Percentiles rank a stretch among this genome's conserved stretches.
phyloP scores from a whole-genome alignment of 805 yeast genomes.

The Starmera dryadoides region DNA sequence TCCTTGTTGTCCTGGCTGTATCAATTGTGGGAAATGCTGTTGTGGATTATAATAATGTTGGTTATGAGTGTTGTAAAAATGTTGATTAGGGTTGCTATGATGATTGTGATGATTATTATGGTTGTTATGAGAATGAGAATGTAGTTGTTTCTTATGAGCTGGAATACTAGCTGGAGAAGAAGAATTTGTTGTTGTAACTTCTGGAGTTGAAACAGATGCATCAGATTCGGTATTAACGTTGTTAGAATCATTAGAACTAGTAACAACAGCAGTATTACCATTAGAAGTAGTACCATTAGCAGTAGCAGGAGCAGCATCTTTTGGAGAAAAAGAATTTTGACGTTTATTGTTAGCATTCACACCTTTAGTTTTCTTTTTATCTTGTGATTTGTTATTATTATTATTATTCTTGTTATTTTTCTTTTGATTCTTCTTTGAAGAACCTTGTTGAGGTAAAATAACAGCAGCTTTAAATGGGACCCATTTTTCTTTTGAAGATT shows the following conservation, averaged over 20 bases:
- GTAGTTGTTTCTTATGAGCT: not conserved
- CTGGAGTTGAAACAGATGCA: not conserved
- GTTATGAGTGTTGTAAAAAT: constrained; percentile 1
- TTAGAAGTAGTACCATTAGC: not conserved
- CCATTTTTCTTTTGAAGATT: constrained; percentile 53
- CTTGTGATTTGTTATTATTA: constrained; percentile 3
- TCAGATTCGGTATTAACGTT: not conserved
- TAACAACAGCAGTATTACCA: not conserved
- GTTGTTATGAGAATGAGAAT: not conserved
- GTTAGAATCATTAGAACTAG: not conserved
- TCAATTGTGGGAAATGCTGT: constrained; percentile 15
- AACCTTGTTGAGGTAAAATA: constrained; percentile 28
- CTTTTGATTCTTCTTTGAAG: constrained; percentile 15
- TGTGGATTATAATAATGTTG: too few relatives aligned
- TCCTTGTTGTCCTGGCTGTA: constrained; percentile 10
- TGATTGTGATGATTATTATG: constrained; percentile 2
- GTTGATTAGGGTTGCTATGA: constrained; percentile 9
- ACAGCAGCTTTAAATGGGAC: constrained; percentile 59
- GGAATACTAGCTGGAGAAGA: constrained; percentile 1
- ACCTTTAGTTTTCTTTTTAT: not conserved
- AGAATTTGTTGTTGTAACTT: constrained; percentile 6
- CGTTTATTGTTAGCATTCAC: not conserved
- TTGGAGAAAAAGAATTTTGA: not conserved
- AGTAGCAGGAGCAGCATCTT: not conserved
- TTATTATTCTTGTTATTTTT: constrained; percentile 11